Conservation (phyloP, 2,329 filamentous ascomycete species). For the Hymenoscyphus albidus region DNA sequence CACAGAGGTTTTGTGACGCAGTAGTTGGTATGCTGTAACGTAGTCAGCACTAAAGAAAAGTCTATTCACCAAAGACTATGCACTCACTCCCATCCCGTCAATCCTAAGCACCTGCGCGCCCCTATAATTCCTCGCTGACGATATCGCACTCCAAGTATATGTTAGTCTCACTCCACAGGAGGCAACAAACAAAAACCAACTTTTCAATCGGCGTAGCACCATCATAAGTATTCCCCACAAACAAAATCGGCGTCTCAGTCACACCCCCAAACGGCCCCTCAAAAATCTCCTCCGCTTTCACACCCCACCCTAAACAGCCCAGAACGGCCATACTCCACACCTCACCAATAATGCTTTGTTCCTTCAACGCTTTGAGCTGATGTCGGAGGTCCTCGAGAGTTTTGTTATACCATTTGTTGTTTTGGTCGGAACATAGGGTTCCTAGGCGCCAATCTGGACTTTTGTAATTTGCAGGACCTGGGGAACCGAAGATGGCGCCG, state of each 20-base stretch:
- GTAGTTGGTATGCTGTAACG: background rate
- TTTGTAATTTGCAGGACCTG: background rate
- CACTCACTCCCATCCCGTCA: background rate
- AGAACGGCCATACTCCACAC: slow-evolving; percentile 3
- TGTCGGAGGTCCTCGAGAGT: background rate
- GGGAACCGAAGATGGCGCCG: background rate
- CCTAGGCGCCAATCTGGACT: slow-evolving; percentile 8
- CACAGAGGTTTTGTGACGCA: background rate
- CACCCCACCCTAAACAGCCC: slow-evolving; percentile 6
- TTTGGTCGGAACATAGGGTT: slow-evolving; percentile 8
- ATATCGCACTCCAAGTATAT: background rate
- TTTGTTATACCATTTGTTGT: slow-evolving; percentile 11
- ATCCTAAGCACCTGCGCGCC: background rate
- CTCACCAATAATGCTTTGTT: slow-evolving; percentile 11
- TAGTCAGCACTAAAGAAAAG: background rate
- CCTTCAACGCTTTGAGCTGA: background rate
- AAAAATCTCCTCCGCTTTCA: slow-evolving; percentile 1
- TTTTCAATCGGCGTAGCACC: slow-evolving; percentile 9
- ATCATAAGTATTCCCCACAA: slow-evolving; percentile 10
- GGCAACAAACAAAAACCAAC: background rate
- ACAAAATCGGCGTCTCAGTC: background rate
- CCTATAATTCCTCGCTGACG: background rate
- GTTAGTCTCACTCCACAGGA: background rate
- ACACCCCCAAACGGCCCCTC: background rate
- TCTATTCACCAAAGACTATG: background rate